Evolutionary conservation across 345 rosid genomes (phyloP).

Genomic region (Brassica juncea): DNA sequence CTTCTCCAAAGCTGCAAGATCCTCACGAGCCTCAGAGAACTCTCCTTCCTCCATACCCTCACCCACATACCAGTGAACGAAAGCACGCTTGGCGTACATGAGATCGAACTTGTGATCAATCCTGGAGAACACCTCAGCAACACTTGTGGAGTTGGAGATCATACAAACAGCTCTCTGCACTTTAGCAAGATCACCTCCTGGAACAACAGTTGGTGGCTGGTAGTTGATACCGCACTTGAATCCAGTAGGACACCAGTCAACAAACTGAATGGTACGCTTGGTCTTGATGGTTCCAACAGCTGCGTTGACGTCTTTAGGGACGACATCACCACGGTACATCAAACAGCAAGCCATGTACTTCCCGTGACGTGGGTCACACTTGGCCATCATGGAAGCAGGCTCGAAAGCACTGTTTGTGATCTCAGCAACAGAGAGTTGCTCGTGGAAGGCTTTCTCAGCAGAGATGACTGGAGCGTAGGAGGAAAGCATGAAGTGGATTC

Average conservation of each 20-base stretch:
- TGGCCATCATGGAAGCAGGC: not conserved
- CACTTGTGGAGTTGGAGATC: not conserved
- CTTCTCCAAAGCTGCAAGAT: constrained; percentile 72
- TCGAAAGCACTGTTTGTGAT: not conserved
- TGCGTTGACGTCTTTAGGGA: not conserved
- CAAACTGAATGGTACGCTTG: not conserved
- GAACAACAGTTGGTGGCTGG: not conserved
- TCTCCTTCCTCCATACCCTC: constrained; percentile 91
- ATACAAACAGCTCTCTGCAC: not conserved
- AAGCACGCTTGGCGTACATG: not conserved
- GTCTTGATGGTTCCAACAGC: not conserved
- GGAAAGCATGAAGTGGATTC: not conserved
- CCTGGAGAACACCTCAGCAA: not conserved
- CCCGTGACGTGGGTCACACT: not conserved
- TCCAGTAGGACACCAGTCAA: not conserved
- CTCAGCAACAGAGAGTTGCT: not conserved
- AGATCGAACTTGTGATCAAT: not conserved
- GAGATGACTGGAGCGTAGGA: not conserved
- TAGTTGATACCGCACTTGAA: not conserved
- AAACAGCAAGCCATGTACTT: not conserved
- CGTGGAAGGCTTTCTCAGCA: not conserved
- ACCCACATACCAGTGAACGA: constrained; percentile 2
- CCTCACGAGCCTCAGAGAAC: constrained; percentile 78
- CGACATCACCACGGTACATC: constrained; percentile 1
- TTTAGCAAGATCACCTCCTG: not conserved